Evolutionary conservation across 805 yeast species (phyloP), one percentile per base, ranked within the genome.

Genomic region (Yamadazyma phyllophila): DNA sequence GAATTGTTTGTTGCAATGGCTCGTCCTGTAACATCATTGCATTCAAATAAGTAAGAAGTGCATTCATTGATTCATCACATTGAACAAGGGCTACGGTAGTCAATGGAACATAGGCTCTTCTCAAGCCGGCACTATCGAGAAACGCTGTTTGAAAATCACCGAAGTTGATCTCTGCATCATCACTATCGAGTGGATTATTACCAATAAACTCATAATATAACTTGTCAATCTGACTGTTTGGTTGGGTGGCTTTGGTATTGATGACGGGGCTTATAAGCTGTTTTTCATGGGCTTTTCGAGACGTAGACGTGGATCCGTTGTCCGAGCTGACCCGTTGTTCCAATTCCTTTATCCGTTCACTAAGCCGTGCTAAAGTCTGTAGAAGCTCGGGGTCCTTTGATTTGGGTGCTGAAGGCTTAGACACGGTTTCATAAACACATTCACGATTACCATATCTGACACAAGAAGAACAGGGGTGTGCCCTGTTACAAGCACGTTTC

Each of bases 401-500:
- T 20, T 20, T 20, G 3, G 24, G 3, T 20, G 6, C 24, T 20
- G 24, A 6, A 20, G 24, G 6, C 24, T 20, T 20, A 4, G 24
- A 4, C 24, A 20, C 24, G 3, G 24, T 6, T 11, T 29, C 4
- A 29, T 49, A 49, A 3, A 41, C 33, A 36, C 53, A 49, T 12
- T 49, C 47, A 8, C 57, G 48, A 20, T 59, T 59, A 4, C 54
- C 51, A 41, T 63, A 63, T 40, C 58, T 63, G 13, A 60, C 46
- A 50, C 75, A 69, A 10, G 69, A 52, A 16, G 63, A 56, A 43
- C 75, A 69, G 2, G 74, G 74, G 37, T 56, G 51, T 8, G 61
- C 63, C 27, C 63, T 54, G 50, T 69, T 71, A 55, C 75, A 69
- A 39, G 60, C 66, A 37, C 67, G 69, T 47, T 69, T 69, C 30